These are phyloP conservation scores for Lolium perenne DNA, from an alignment of 176 grass and related monocot genomes.

Conservation along the genomic window DNA sequence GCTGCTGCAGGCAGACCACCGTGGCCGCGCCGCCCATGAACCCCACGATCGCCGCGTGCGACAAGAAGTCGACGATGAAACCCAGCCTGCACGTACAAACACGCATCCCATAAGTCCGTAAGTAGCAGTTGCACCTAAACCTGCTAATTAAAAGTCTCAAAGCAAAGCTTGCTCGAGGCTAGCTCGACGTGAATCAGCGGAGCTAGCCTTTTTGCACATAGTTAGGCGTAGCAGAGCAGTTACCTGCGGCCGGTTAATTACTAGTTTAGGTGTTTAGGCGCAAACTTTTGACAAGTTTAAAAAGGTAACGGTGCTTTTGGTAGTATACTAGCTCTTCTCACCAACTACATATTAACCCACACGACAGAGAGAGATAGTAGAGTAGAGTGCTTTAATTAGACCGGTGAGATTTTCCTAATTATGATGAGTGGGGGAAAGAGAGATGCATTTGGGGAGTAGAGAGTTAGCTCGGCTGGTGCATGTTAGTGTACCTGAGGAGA, in stretches of 20 bases:
- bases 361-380: constrained; percentile 6
- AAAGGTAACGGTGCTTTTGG: not conserved
- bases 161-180: not conserved
- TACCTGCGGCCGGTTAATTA: not conserved
- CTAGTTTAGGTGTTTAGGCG: constrained; percentile 25
- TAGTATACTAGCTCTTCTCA: no score
- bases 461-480: no score
- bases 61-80: constrained; percentile 93
- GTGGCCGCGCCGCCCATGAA: constrained; percentile 98
- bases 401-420: not conserved
- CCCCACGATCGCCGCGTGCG: constrained; percentile 89
- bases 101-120: no score
- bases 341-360: constrained; percentile 13
- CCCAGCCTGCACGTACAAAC: constrained; percentile 53
- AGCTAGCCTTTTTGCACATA: not conserved
- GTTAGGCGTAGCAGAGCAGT: not conserved
- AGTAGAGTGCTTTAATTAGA: not conserved
- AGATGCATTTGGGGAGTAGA: no score
- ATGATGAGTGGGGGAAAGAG: not conserved
- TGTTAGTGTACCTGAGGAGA: constrained; percentile 71
- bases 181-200: not conserved
- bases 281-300: constrained; percentile 22
- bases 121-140: constrained; percentile 9
- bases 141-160: not conserved
- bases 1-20: constrained; percentile 93